Base-by-base conservation (phyloP, 225 moss, liverwort and hornwort genomes). In the Takakia lepidozioides region DNA sequence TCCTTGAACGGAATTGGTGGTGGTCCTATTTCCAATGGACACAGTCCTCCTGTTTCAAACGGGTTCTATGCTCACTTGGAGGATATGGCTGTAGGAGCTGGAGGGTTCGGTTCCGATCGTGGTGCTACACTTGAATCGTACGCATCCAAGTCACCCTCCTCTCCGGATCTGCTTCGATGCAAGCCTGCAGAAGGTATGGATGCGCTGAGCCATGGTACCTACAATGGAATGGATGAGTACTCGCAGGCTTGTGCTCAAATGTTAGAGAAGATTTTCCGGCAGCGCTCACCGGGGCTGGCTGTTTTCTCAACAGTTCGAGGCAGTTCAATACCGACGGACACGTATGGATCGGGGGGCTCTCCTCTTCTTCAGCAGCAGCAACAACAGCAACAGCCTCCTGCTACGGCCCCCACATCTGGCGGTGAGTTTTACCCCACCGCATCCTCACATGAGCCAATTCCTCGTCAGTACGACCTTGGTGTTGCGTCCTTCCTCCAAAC, bases 121-220 rank as follows among this genome's bases (percentile, higher is more conserved):
- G 50, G 48, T 28, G 44, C 75, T 6, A 48, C 61, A 11, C 69
- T 76, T 40, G 76, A 76, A 19, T 66, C 69, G 4, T 76, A 68
- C 38, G 70, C 52, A 18, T 54, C 68, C 43, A 69, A 65, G 62
- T 71, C 86, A 10, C 84, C 86, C 5, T 65, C 85, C 25, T 59
- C 84, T 1, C 60, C 87, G 74, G 80, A 95, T 56, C 70, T 95
- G 36, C 87, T 89, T 41, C 70, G 84, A 1, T 69, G 84, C 45
- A 71, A 82, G 2, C 51, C 72, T 44, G 60, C 87, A 11, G 38
- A 23, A 6, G 71, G 48, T 1, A 71, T 85, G 43, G 92, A 85
- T 28, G 56, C 50, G 0, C 56, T 82, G 1, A 79, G 80, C 16
- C 84, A 80, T 29, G 92, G 92, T 45, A 54, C 73, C 52, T 78